These are phyloP conservation scores for Candida sanyiensis DNA, from an alignment of 805 yeast genomes.

Conservation along the genomic window DNA sequence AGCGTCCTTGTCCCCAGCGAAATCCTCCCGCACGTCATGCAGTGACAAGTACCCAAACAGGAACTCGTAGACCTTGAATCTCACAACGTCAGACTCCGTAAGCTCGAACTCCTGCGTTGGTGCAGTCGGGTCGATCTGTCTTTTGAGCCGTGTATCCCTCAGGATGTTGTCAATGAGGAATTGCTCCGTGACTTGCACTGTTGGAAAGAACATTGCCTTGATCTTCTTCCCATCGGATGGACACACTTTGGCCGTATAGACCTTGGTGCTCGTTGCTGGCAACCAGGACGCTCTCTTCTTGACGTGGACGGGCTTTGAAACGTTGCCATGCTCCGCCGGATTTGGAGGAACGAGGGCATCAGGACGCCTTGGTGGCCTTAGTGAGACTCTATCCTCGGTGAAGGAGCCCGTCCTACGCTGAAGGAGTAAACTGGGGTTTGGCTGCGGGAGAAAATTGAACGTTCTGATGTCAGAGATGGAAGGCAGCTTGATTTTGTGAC, in stretches of 20 bases:
- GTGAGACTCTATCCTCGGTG: too few relatives aligned
- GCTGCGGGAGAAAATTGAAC: slow-evolving; percentile 6
- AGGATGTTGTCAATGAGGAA: slow-evolving; percentile 16
- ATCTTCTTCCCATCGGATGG: too few relatives aligned
- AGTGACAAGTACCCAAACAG: slow-evolving; percentile 13
- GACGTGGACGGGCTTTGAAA: too few relatives aligned
- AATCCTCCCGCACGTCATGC: slow-evolving; percentile 11
- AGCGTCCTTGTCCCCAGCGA: not conserved
- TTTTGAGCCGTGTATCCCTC: slow-evolving; percentile 6
- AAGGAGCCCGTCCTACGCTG: too few relatives aligned
- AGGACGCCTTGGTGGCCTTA: too few relatives aligned
- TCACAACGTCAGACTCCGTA: slow-evolving; percentile 10
- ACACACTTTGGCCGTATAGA: too few relatives aligned
- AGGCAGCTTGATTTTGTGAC: slow-evolving; percentile 8
- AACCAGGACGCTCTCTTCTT: not conserved
- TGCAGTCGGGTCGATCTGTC: slow-evolving; percentile 3
- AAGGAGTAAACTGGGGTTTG: not conserved
- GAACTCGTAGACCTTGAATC: slow-evolving; percentile 18
- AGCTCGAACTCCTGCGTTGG: slow-evolving; percentile 6
- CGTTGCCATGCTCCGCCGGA: too few relatives aligned
- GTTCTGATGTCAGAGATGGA: slow-evolving; percentile 10
- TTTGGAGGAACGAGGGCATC: too few relatives aligned
- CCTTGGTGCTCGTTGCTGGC: too few relatives aligned
- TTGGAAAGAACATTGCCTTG: slow-evolving; percentile 11
- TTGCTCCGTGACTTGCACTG: slow-evolving; percentile 6